phyloP scores from a whole-genome alignment of 2,329 filamentous ascomycete genomes.

The Dichotomopilus funicola region DNA sequence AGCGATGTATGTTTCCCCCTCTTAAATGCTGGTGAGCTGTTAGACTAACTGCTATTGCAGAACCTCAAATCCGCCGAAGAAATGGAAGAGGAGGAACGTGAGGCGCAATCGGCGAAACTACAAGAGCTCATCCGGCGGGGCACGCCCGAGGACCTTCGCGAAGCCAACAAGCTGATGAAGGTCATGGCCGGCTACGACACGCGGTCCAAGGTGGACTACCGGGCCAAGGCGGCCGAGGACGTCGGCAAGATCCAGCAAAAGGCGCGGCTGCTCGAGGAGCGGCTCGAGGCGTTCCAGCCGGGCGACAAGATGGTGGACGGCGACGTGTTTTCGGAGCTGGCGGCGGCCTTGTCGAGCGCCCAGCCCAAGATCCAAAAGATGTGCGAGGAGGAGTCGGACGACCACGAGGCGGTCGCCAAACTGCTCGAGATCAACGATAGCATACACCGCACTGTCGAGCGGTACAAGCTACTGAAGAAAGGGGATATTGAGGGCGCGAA shows the following conservation, averaged over 20 bases:
- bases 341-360: constrained; percentile 79
- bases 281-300: constrained; percentile 73
- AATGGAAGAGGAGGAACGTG: constrained; percentile 95
- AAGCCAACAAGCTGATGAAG: constrained; percentile 97
- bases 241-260: constrained; percentile 94
- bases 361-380: constrained; percentile 99
- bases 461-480: constrained; percentile 94
- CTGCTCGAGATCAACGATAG: constrained; percentile 97
- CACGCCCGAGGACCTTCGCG: constrained; percentile 85
- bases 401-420: constrained; percentile 91
- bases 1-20: constrained; percentile 68
- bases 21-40: not conserved
- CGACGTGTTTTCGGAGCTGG: constrained; percentile 74
- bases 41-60: constrained; percentile 42
- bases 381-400: constrained; percentile 98
- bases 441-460: constrained; percentile 92
- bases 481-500: constrained; percentile 80
- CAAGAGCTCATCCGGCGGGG: constrained; percentile 93
- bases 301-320: constrained; percentile 70
- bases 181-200: constrained; percentile 98
- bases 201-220: constrained; percentile 91
- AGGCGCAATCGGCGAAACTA: constrained; percentile 94
- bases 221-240: constrained; percentile 94
- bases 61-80: constrained; percentile 94
- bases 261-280: constrained; percentile 84